Evolutionary conservation across 352 stramenopile species (phyloP).

Genomic region (Globisporangium carolinianum): DNA sequence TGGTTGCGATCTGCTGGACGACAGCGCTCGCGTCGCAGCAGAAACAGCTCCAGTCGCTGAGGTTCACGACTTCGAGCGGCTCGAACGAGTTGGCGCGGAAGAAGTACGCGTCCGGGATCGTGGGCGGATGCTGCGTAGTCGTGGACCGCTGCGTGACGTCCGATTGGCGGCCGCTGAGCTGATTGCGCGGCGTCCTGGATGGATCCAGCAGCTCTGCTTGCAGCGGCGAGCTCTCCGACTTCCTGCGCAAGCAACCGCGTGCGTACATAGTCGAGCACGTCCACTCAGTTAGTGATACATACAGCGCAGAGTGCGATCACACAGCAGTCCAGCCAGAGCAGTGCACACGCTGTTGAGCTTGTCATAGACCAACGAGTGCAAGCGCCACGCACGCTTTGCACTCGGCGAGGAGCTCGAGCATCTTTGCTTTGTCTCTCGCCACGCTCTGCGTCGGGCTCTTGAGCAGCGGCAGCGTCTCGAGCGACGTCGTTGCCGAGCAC

Average conservation of each 20-base stretch:
- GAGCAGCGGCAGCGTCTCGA: conserved; percentile 29
- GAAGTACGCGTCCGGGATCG: conserved; percentile 45
- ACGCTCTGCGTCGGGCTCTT: conserved; percentile 8
- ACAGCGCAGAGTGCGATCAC: neutral
- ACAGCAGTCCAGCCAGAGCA: neutral
- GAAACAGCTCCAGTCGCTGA: conserved; percentile 49
- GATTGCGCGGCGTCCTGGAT: conserved; percentile 19
- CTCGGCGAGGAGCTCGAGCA: conserved; percentile 36
- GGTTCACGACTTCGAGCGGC: conserved; percentile 26
- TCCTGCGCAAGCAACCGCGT: conserved; percentile 5
- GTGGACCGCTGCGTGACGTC: neutral
- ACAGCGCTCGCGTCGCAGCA: conserved; percentile 16
- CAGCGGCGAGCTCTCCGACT: neutral
- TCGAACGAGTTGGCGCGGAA: conserved; percentile 46
- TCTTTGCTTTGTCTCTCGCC: conserved; percentile 26
- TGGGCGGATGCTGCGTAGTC: neutral
- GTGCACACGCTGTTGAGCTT: neutral
- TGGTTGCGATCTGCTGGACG: conserved; percentile 29
- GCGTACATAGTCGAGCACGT: too few relatives aligned
- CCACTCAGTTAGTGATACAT: neutral
- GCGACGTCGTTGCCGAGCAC: neutral
- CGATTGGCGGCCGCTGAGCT: conserved; percentile 25
- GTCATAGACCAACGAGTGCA: too few relatives aligned
- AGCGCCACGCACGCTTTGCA: conserved; percentile 29
- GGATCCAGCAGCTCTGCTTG: neutral